Evolutionary conservation across 179 eudicot genomes (phyloP), one percentile per base, ranked within the genome.

Genomic region (Nepenthes alata): DNA sequence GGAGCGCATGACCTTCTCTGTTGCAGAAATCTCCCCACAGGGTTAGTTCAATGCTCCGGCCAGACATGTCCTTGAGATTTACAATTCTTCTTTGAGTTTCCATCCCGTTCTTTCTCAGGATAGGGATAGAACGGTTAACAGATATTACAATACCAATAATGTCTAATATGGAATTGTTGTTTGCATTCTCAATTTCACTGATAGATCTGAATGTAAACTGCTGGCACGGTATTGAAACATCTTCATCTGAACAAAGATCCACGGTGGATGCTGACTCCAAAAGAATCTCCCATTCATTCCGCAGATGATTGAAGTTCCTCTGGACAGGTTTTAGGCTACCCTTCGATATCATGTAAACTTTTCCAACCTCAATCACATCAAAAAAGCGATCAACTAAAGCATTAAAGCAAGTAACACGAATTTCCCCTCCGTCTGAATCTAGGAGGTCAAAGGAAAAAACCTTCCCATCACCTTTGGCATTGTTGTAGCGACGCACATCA

Each of bases 1-100:
- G 95, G 64, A 93, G 80, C 57, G 72, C 69, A 54, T 85, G 98
- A 52, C 98, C 98, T 82, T 89, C 98, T 67, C 80, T 74, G 65
- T 89, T 87, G 83, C 98, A 93, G 60, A 89, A 81, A 61, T 87
- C 98, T 58, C 98, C 98, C 98, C 98, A 93, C 12, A 93, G 74
- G 8, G 98, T 93, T 61, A 93, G 62, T 68, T 93, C 98, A 12
- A 89, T 84, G 68, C 86, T 93, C 64, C 74, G 69, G 13, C 77
- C 82, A 34, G 98, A 89, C 69, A 78, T 78, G 70, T 93, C 98
- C 80, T 85, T 89, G 63, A 93, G 69, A 71, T 87, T 83, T 13
- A 89, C 57, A 62, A 75, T 66, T 74, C 98, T 83, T 72, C 87
- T 85, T 62, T 83, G 97, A 59, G 98, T 93, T 82, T 93, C 98